Percentiles rank a stretch among this genome's conserved stretches.
Evolutionary conservation across 2,329 filamentous ascomycete species (phyloP).

Genomic region (Aureobasidium uvarum): DNA sequence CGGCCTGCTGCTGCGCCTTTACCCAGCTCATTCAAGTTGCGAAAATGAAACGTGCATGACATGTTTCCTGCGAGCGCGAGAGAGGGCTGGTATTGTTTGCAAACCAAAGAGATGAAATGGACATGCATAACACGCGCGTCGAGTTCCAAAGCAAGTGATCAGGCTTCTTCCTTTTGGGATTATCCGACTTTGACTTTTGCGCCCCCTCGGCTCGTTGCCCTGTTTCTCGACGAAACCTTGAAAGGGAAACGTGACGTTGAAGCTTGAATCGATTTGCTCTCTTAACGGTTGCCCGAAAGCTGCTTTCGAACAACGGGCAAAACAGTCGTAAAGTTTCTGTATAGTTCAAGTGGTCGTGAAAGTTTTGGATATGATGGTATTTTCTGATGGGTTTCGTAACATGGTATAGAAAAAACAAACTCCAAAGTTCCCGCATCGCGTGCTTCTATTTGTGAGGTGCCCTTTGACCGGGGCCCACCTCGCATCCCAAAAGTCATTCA

Average conservation of each 20-base stretch:
- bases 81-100: background rate
- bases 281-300: background rate
- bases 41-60: background rate
- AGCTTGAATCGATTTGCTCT: background rate
- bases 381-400: slow-evolving; percentile 15
- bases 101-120: background rate
- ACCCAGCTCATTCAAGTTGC: background rate
- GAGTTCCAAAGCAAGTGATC: background rate
- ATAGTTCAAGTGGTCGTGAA: background rate
- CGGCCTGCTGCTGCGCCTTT: slow-evolving; percentile 1
- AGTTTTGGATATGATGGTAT: background rate
- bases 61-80: background rate
- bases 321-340: background rate
- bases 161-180: background rate
- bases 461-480: background rate
- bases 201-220: background rate
- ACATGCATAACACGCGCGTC: background rate
- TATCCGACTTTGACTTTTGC: background rate
- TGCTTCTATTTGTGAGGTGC: background rate
- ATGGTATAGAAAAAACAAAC: slow-evolving; percentile 12
- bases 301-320: background rate
- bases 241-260: background rate
- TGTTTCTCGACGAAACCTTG: background rate
- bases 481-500: slow-evolving; percentile 20
- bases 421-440: slow-evolving; percentile 8